Evolutionary conservation across 257 asterid genomes (phyloP).

Genomic region (Vinca minor): DNA sequence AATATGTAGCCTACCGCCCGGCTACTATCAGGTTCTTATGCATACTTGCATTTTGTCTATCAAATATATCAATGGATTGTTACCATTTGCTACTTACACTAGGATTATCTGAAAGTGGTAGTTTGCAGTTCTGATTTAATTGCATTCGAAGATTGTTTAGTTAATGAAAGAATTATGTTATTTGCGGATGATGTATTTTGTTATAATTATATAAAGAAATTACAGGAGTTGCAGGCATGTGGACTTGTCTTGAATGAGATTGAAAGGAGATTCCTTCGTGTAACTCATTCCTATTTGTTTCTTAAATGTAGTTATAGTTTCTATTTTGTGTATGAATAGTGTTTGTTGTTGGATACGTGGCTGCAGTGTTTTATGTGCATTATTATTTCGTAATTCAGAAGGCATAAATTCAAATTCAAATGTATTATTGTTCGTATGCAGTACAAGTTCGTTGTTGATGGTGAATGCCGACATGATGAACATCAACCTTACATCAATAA

Average conservation of each 20-base stretch:
- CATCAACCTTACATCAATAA: conserved; percentile 59
- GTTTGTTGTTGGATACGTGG: background rate
- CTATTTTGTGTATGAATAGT: background rate
- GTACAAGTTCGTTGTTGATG: conserved; percentile 95
- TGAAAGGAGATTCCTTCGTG: background rate
- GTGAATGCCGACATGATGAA: conserved; percentile 94
- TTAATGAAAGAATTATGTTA: background rate
- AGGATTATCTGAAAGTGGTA: background rate
- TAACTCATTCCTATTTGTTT: background rate
- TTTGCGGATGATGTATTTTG: background rate
- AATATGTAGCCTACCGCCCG: conserved; percentile 68
- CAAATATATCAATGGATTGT: background rate
- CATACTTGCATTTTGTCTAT: background rate
- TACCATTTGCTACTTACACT: background rate
- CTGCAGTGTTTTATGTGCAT: background rate
- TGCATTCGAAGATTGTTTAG: background rate
- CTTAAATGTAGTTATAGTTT: background rate
- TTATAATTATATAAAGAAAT: background rate
- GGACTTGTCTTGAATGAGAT: no score
- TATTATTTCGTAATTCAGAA: background rate
- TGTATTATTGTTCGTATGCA: conserved; percentile 25
- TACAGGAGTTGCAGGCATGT: background rate
- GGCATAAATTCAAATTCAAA: background rate
- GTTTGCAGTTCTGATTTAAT: background rate
- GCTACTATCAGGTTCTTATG: conserved; percentile 58